Base-by-base conservation (phyloP, 805 yeast genomes). In the Candida parachauliodes region DNA sequence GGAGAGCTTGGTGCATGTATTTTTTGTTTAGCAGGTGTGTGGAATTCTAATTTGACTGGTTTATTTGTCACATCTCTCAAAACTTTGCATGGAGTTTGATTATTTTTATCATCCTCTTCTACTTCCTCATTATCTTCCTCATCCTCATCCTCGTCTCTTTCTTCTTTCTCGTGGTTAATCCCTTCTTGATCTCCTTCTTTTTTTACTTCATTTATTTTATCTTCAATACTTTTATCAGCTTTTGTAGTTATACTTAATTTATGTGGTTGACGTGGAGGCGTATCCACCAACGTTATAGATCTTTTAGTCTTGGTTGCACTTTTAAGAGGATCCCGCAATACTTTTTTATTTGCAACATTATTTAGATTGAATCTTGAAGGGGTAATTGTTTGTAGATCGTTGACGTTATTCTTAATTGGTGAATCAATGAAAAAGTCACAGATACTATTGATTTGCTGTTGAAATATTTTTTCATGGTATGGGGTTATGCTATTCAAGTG, bases 391-490 rank as follows among this genome's bases (percentile, higher is more conserved):
- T 55, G 55, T 20, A 34, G 18, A 19, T 33, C 36, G 11, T 30
- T 30, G 8, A 15, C 10, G 8, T 23, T 32, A 9, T 10, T 22
- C 12, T 16, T 25, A 27, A 65, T 62, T 11, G 73, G 73, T n/a
- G 68, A 57, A 37, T 68, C 73, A 58, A 65, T 66, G 47, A 66
- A 67, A 36, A 68, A 67, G 45, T 68, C 73, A 5, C 67, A 50
- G 29, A 67, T 48, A 18, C 21, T 32, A 17, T 32, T 32, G 14
- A 32, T 22, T 14, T 34, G 29, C 4, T 34, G 37, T 40, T 62
- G 72, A 40, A 65, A 50, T 3, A 69, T 55, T 45, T 62, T 65
- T 39, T 67, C 72, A 44, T 63, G 67, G 42, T 60, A 63, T 3
- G 73, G 73, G n/a, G 73, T 68, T 40, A 65, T 54, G 33, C 54